These are phyloP conservation scores for Ophiostoma novo-ulmi DNA, from an alignment of 2,329 filamentous ascomycete genomes.

Conservation along the genomic window DNA sequence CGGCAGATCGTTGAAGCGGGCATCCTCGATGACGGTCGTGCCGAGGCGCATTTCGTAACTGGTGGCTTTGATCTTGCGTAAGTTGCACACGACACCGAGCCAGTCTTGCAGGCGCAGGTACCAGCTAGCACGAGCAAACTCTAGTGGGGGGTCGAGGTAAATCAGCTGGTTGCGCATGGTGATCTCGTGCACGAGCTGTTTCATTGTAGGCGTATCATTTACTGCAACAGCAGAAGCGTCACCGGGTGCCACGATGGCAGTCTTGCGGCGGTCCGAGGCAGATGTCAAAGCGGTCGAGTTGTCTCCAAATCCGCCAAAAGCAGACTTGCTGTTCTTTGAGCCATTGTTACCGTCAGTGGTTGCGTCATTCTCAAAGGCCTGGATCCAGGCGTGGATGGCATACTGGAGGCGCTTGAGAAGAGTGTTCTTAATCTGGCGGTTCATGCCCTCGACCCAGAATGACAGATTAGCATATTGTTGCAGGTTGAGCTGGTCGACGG, in stretches of 20 bases:
- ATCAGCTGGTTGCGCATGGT: slow-evolving; percentile 98
- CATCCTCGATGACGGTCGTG: slow-evolving; percentile 58
- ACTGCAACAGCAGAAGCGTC: slow-evolving; percentile 30
- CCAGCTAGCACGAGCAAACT: slow-evolving; percentile 90
- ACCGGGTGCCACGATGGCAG: slow-evolving; percentile 32
- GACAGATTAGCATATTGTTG: slow-evolving; percentile 93
- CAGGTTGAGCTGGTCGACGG: slow-evolving; percentile 92
- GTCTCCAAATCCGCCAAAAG: slow-evolving; percentile 21
- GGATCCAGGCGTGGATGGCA: slow-evolving; percentile 82
- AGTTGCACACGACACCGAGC: slow-evolving; percentile 86
- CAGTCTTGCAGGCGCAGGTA: slow-evolving; percentile 87
- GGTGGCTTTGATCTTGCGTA: slow-evolving; percentile 90
- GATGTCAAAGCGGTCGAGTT: neutral
- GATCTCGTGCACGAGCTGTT: slow-evolving; percentile 77
- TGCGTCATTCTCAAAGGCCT: slow-evolving; percentile 66
- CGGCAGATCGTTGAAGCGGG: slow-evolving; percentile 78
- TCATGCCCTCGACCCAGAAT: slow-evolving; percentile 84
- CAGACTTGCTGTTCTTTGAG: slow-evolving; percentile 29
- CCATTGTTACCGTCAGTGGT: slow-evolving; percentile 38
- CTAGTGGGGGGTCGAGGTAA: slow-evolving; percentile 87
- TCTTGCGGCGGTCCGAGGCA: slow-evolving; percentile 34
- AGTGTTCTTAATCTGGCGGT: slow-evolving; percentile 74
- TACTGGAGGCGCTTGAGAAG: slow-evolving; percentile 76
- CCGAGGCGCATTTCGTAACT: slow-evolving; percentile 87
- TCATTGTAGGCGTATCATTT: slow-evolving; percentile 59